Evolutionary conservation across 2,329 filamentous ascomycete genomes (phyloP).

Genomic region (Trichoderma pleuroti): DNA sequence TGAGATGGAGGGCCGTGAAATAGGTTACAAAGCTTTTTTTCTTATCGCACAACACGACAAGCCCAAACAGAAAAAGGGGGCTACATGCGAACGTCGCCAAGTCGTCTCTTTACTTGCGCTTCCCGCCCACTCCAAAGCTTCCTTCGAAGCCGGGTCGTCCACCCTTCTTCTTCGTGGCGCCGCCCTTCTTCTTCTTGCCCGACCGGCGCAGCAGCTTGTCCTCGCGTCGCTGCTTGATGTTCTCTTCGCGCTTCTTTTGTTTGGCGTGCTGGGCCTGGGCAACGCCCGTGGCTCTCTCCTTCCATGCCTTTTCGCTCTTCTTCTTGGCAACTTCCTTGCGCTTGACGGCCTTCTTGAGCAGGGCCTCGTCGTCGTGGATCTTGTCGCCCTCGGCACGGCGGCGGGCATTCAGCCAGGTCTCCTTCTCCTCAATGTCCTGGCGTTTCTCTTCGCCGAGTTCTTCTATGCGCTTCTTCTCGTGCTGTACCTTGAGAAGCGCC

Average conservation of each 20-base stretch:
- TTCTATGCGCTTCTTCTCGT: constrained; percentile 76
- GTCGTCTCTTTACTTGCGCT: constrained; percentile 40
- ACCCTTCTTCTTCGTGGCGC: constrained; percentile 43
- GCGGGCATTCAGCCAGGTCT: constrained; percentile 87
- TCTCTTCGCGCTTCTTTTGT: constrained; percentile 79
- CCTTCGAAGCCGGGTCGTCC: constrained; percentile 68
- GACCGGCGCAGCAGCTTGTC: constrained; percentile 62
- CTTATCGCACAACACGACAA: not conserved
- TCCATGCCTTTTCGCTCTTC: constrained; percentile 90
- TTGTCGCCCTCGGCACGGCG: constrained; percentile 86
- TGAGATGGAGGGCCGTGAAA: not conserved
- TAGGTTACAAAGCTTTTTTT: not conserved
- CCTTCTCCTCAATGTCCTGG: constrained; percentile 86
- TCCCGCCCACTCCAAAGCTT: constrained; percentile 54
- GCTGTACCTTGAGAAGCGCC: constrained; percentile 79
- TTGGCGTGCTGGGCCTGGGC: constrained; percentile 72
- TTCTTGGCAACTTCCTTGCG: constrained; percentile 85
- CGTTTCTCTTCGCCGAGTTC: constrained; percentile 76
- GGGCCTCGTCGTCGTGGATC: constrained; percentile 77
- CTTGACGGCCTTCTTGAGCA: constrained; percentile 93
- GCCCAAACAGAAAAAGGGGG: not conserved
- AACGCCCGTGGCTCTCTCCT: constrained; percentile 67
- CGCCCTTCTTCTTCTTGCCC: constrained; percentile 54
- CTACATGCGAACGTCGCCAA: not conserved
- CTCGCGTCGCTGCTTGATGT: constrained; percentile 69